phyloP scores from a whole-genome alignment of 2,329 filamentous ascomycete genomes.

The Raffaelea albimanens region DNA sequence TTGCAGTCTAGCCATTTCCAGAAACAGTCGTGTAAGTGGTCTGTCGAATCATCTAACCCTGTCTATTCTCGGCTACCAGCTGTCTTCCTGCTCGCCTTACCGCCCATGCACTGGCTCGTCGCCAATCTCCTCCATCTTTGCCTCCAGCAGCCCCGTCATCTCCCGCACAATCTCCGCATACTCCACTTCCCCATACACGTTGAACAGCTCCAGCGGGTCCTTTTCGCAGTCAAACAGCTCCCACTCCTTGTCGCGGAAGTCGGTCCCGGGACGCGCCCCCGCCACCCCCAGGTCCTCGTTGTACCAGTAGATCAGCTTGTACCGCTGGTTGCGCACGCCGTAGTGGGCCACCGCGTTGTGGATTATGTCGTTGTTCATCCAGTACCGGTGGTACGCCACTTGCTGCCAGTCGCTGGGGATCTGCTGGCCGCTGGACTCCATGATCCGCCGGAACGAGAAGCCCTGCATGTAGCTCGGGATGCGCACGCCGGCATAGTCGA shows the following conservation, averaged over 20 bases:
- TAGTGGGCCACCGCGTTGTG: constrained; percentile 43
- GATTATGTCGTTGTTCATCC: constrained; percentile 43
- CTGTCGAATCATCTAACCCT: too few relatives aligned
- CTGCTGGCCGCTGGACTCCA: too few relatives aligned
- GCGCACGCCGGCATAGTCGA: constrained; percentile 32
- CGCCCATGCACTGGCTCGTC: constrained; percentile 30
- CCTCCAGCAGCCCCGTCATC: constrained; percentile 32
- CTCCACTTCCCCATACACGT: constrained; percentile 27
- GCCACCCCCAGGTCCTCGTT: constrained; percentile 36
- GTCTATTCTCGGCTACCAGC: too few relatives aligned
- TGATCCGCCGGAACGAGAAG: constrained; percentile 30
- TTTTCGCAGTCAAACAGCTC: constrained; percentile 44
- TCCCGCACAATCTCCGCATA: constrained; percentile 27
- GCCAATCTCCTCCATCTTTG: constrained; percentile 43
- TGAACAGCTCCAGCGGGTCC: constrained; percentile 40
- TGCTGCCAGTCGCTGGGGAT: constrained; percentile 37
- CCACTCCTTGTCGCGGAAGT: constrained; percentile 41
- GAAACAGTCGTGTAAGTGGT: too few relatives aligned
- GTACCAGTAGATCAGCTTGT: constrained; percentile 51
- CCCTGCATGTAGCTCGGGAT: constrained; percentile 44
- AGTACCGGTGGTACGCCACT: constrained; percentile 44
- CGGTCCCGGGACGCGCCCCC: constrained; percentile 29
- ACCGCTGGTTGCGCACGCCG: constrained; percentile 38
- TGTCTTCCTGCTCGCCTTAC: too few relatives aligned
- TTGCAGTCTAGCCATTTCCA: too few relatives aligned